Evolutionary conservation across 2,329 filamentous ascomycete genomes (phyloP), one percentile per base, ranked within the genome.

Genomic region (Aaosphaeria pasadenensis): DNA sequence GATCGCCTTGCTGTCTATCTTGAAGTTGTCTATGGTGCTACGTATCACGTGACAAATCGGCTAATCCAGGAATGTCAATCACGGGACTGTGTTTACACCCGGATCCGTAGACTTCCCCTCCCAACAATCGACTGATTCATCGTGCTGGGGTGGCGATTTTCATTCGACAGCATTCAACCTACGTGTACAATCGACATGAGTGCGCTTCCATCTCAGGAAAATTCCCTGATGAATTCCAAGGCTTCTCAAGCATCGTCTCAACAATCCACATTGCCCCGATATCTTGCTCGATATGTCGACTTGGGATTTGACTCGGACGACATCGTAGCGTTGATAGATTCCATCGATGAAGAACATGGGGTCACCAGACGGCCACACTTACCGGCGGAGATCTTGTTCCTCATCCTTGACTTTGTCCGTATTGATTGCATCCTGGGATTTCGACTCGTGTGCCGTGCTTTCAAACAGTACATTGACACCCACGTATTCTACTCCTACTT

Each of bases 401-500:
- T 51, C 5, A 56, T 68, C 3, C 42, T 69, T 13, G 60, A 64
- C 39, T 49, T 51, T 38, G 56, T 69, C 0, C 64, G 63, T 7
- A 44, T 63, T 1, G 57, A 58, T 7, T 47, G 65, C 44, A 29
- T 66, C 1, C 54, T 68, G 6, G 53, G 58, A 29, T 66, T 60
- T 57, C 58, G 66, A 3, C 41, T 59, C 1, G 58, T 69, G 2
- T 69, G 62, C 38, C 58, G 59, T 7, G 60, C 58, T 7, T 64
- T 67, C 42, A 56, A 59, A 6, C 60, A 69, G 50, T 59, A 54
- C 6, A 63, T 69, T n/a, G 66, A 66, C 36, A 60, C 62, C 1
- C 56, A 52, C 2, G 49, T 66, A 1, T 11, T 63, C 11, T 66
- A 58, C 42, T 51, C 56, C 2, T 56, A 56, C 39, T 32, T 69